Evolutionary conservation across 2,329 filamentous ascomycete genomes (phyloP), one percentile per base, ranked within the genome.

Genomic region (Fusarium liriodendri): DNA sequence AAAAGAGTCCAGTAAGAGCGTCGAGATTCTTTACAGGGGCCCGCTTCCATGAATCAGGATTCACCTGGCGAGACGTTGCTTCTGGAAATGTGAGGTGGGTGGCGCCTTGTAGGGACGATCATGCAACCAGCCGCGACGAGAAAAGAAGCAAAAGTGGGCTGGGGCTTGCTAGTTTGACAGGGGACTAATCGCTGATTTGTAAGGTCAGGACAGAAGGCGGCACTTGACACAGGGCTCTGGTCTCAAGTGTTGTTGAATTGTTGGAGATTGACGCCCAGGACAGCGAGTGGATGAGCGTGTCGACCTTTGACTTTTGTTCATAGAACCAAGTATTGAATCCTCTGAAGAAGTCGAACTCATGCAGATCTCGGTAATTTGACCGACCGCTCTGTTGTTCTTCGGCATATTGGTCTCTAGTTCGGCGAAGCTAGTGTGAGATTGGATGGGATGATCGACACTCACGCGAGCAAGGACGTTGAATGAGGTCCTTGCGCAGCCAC

Each of bases 1-100:
- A 50, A 29, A 27, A 50, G 25, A 54, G 50, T 32, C 71, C 71
- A 74, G 62, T 74, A 25, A 71, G n/a, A 64, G 8, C 6, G 6
- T 27, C 40, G 29, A 37, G 40, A 45, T 40, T 10, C 25, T 7
- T 22, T 9, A 11, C 4, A 52, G 14, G 14, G 42, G 70, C 40
- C 70, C 70, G 58, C 70, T 63, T 63, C 38, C 52, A 63, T 22
- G 54, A 57, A 57, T 57, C 14, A 57, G 33, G 37, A 42, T 35
- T 57, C 32, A 18, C 20, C 29, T 20, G 37, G 27, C 25, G 38
- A 32, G 32, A 42, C 57, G 35, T 27, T 29, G 57, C 57, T 60
- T 38, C 18, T n/a, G 57, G 37, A n/a, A 47, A n/a, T 40, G 37
- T 38, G 37, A 60, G 37, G 37, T n/a, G 37, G 18, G 25, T 42